Conservation (phyloP, 202 grass and related monocot genomes). For the Saccharum hybrid region DNA sequence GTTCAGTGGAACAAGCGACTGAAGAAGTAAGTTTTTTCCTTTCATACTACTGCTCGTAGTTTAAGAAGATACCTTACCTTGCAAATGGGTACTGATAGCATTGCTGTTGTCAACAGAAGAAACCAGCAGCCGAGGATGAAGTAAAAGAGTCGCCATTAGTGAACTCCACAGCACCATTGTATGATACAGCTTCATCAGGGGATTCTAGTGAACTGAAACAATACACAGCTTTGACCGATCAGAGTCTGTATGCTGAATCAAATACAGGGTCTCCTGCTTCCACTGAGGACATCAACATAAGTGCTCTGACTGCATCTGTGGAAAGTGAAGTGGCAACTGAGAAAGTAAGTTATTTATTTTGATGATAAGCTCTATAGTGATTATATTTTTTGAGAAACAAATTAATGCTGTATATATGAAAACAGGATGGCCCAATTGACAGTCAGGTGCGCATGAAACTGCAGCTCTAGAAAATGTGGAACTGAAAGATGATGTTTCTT, state of each 20-base stretch:
- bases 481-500: constrained; percentile 27
- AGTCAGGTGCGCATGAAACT: neutral
- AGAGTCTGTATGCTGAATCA: neutral
- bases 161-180: neutral
- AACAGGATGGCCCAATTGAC: constrained; percentile 16
- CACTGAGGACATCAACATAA: neutral
- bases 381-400: neutral
- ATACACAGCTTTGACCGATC: neutral
- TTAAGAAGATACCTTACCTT: neutral
- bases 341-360: constrained; percentile 29
- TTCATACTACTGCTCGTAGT: neutral
- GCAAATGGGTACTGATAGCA: neutral
- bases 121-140: constrained; percentile 1
- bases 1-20: neutral
- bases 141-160: neutral
- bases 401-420: constrained; percentile 3
- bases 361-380: neutral
- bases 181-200: constrained; percentile 8
- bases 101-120: constrained; percentile 37
- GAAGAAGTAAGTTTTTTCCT: constrained; percentile 23
- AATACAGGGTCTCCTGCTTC: constrained; percentile 19
- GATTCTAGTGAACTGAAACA: constrained; percentile 4
- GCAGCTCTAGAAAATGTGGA: neutral
- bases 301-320: neutral
- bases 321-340: neutral